phyloP scores from a whole-genome alignment of 1,284 basidiomycete species.

The Sanguinoderma infundibulare region DNA sequence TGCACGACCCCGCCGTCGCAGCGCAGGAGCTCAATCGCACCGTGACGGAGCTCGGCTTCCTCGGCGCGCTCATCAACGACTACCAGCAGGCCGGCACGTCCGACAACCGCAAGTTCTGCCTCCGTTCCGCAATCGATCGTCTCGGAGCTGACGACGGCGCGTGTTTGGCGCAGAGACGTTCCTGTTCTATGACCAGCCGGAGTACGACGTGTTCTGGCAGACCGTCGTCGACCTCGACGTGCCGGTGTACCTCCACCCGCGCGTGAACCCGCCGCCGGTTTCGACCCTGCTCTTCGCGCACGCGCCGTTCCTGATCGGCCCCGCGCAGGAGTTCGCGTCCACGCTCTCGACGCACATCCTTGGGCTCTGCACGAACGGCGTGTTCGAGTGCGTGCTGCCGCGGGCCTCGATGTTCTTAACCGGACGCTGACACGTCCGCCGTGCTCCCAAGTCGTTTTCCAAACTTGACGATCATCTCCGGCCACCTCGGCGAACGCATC shows the following conservation, averaged over 20 bases:
- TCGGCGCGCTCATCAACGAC: constrained; percentile 1
- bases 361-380: not conserved
- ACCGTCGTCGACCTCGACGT: constrained; percentile 46
- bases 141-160: not conserved
- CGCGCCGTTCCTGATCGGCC: not conserved
- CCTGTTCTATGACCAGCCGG: constrained; percentile 47
- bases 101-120: not conserved
- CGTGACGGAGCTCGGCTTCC: constrained; percentile 45
- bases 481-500: not conserved
- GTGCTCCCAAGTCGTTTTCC: not conserved
- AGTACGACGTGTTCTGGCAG: constrained; percentile 50
- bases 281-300: not conserved
- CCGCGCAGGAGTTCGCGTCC: not conserved
- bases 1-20: constrained; percentile 48
- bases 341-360: constrained; percentile 1
- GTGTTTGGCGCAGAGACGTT: not conserved
- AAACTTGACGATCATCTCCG: not conserved
- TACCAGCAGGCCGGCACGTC: not conserved
- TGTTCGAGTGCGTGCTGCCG: not conserved
- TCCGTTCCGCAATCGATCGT: not conserved
- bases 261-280: not conserved
- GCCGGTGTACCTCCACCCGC: constrained; percentile 40
- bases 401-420: too few relatives aligned
- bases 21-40: constrained; percentile 45
- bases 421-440: not conserved